These are phyloP conservation scores for Phytophthora fragariaefolia DNA, from an alignment of 352 stramenopile genomes.

Conservation along the genomic window DNA sequence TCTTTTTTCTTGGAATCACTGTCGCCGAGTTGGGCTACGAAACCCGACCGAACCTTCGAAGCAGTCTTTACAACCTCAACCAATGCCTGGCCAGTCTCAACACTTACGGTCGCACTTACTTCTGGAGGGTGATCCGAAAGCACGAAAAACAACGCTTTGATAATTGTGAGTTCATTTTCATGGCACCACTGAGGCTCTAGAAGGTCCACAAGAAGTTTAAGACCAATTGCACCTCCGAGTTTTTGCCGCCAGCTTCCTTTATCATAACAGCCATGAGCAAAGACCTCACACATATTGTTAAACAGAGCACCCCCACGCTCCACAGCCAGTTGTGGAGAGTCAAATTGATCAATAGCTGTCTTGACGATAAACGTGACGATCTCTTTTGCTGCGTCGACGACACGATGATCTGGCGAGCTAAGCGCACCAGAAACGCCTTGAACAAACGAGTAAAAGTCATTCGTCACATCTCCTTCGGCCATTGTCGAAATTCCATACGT, in stretches of 20 bases:
- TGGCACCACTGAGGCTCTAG: constrained; percentile 82
- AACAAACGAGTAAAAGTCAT: constrained; percentile 74
- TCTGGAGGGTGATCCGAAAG: constrained; percentile 86
- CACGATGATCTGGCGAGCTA: constrained; percentile 62
- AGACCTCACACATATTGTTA: constrained; percentile 81
- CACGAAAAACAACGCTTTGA: constrained; percentile 89
- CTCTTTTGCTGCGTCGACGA: constrained; percentile 64
- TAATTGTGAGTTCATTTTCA: constrained; percentile 87
- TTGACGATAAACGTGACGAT: constrained; percentile 64
- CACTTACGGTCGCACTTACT: constrained; percentile 80
- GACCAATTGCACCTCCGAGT: constrained; percentile 73
- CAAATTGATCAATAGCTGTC: constrained; percentile 47
- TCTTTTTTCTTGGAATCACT: constrained; percentile 59
- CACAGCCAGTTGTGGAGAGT: constrained; percentile 44
- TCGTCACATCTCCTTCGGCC: constrained; percentile 50
- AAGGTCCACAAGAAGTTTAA: constrained; percentile 70
- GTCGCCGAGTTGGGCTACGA: constrained; percentile 40
- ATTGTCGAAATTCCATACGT: constrained; percentile 75
- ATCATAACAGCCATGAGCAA: constrained; percentile 87
- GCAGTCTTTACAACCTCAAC: constrained; percentile 65
- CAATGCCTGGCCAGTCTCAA: constrained; percentile 71
- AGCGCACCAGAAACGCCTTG: constrained; percentile 67
- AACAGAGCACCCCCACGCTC: constrained; percentile 73
- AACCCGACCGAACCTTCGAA: constrained; percentile 49
- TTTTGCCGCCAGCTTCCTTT: constrained; percentile 88